Evolutionary conservation across 2,329 filamentous ascomycete species (phyloP), one percentile per base, ranked within the genome.

Genomic region (Daldinia sp.): DNA sequence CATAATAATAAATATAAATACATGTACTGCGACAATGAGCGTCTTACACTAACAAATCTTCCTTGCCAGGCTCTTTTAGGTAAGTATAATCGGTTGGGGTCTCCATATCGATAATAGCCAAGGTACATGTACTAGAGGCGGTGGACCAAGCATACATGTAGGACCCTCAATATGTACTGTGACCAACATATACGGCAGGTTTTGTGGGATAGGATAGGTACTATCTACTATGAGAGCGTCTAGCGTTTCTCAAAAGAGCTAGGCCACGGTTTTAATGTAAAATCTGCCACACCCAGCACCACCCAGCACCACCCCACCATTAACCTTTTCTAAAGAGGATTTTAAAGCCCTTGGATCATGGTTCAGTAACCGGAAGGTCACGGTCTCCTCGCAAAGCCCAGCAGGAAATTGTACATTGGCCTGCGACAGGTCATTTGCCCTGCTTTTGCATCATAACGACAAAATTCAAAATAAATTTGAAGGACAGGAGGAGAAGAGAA

Each of bases 271-370:
- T 48, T 35, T 39, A 48, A 60, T 18, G 50, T 53, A 60, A 54
- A 60, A 63, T 55, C 48, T 55, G 44, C 51, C 59, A 63, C 57
- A 71, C 50, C 28, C 65, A 57, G 66, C 66, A 33, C 60, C 68
- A 44, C 69, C 69, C 33, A 10, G 33, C 69, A 33, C 63, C 68
- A 57, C 69, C 69, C 69, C 69, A 67, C 69, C 69, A 71, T 69
- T 67, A 42, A 61, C 60, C 51, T 55, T 63, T 63, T 44, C 67
- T 54, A 63, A 67, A 61, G 46, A 56, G 56, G 55, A 61, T 53
- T 57, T 48, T 42, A 70, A 39, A 70, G 28, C 65, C 68, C 65
- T 70, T 70, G 51, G 53, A 59, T 68, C 63, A 70, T 63, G 68
- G 68, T 61, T 57, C 56, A 65, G 56, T 69, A 66, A 71, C 57